These are phyloP conservation scores for Stephania japonica DNA, from an alignment of 164 flowering plant genomes.

Conservation along the genomic window DNA sequence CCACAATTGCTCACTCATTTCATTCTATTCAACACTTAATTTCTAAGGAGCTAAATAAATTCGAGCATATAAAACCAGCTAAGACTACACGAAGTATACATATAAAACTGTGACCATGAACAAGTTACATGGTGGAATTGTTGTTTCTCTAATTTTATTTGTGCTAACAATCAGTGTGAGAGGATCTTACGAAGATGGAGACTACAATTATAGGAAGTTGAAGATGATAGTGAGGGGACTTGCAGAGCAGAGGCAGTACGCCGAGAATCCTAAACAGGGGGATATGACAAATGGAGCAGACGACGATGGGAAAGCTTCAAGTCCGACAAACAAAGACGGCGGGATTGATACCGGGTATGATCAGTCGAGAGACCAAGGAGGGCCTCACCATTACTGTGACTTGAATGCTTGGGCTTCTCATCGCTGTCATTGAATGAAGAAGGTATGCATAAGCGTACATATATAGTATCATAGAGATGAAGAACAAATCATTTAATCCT, in stretches of 20 bases:
- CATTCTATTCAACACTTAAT: not conserved
- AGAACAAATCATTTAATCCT: not conserved
- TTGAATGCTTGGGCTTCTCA: not conserved
- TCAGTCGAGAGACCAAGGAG: constrained; percentile 2
- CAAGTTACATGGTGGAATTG: not conserved
- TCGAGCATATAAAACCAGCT: not conserved
- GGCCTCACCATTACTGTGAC: constrained; percentile 3
- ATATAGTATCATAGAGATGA: not conserved
- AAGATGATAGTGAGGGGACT: not conserved
- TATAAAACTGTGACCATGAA: not conserved
- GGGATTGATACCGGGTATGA: not conserved
- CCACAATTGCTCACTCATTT: not conserved
- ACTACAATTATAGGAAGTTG: not conserved
- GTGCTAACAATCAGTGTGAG: not conserved
- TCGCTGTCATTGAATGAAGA: not conserved
- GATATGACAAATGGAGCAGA: not conserved
- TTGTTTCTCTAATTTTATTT: not conserved
- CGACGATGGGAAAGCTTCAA: not conserved
- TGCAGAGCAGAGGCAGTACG: not conserved
- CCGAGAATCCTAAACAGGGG: not conserved
- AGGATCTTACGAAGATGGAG: not conserved
- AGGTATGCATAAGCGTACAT: not conserved
- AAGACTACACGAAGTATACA: not conserved
- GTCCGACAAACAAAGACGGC: not conserved
- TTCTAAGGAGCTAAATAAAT: no score